Evolutionary conservation across 352 stramenopile species (phyloP).

Genomic region (Peronospora tabacina): DNA sequence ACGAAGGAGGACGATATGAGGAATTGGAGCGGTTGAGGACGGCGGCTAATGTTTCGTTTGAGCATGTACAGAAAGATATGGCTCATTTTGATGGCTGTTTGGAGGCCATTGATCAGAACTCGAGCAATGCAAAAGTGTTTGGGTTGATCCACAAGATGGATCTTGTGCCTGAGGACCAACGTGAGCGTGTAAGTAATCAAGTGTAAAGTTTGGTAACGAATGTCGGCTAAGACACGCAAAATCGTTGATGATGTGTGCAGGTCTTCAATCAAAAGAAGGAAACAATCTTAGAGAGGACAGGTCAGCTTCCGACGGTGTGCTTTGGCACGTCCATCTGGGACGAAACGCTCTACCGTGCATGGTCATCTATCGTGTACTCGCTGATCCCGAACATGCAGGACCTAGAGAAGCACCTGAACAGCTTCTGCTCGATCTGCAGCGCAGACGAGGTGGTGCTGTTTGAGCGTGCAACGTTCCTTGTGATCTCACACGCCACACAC

Average conservation of each 20-base stretch:
- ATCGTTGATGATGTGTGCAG: conserved; percentile 18
- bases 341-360: conserved; percentile 98
- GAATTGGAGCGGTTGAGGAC: conserved; percentile 4
- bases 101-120: conserved; percentile 98
- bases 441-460: conserved; percentile 97
- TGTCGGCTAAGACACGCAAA: conserved; percentile 1
- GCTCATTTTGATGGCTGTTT: conserved; percentile 95
- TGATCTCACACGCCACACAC: conserved; percentile 94
- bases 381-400: conserved; percentile 98
- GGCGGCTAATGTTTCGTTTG: conserved; percentile 5
- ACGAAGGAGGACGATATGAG: conserved; percentile 2
- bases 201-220: not conserved
- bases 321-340: conserved; percentile 99
- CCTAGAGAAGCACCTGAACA: conserved; percentile 92
- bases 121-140: conserved; percentile 97
- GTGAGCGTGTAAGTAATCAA: conserved; percentile 53
- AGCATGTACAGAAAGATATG: conserved; percentile 91
- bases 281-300: conserved; percentile 88
- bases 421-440: conserved; percentile 96
- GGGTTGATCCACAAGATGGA: conserved; percentile 99
- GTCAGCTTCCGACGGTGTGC: conserved; percentile 84
- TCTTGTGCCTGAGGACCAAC: conserved; percentile 87
- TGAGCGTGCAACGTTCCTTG: conserved; percentile 97
- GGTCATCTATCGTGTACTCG: conserved; percentile 98
- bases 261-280: conserved; percentile 94